Base-by-base conservation (phyloP, 2,329 filamentous ascomycete genomes). In the Neoarthrinium moseri region DNA sequence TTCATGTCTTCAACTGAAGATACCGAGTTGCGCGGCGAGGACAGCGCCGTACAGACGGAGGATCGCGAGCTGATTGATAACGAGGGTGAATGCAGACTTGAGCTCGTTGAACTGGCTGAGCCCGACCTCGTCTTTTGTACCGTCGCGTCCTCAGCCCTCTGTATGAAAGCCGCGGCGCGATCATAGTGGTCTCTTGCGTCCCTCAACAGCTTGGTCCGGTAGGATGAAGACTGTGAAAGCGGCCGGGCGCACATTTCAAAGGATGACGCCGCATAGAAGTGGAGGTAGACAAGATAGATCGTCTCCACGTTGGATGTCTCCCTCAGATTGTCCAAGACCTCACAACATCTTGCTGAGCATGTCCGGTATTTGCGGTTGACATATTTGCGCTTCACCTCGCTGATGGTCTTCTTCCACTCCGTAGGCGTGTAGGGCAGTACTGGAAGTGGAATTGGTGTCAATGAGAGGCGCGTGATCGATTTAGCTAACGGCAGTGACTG, bases 211-310 rank as follows among this genome's bases (percentile, higher is more conserved):
- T 61, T 70, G 26, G 64, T 63, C 35, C 77, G 74, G 50, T 74
- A 68, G 3, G 70, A 60, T 0, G 75, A 75, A 2, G 68, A 69
- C 10, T 68, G 62, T 13, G 70, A 69, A 6, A 80, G 63, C 27
- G 71, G 67, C 22, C 72, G 70, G 1, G 77, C 77, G 53, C 78
- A 77, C 66, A 76, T 74, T 55, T 83, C 80, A 33, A 80, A 69
- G 12, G 79, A 75, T n/a, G 70, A 74, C 17, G 80, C 80, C n/a
- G 78, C 79, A 50, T 82, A 83, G 58, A 83, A 82, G 58, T 80
- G 73, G 5, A 83, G 68, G 49, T 80, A 81, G 52, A 83, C 76
- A 26, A 81, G 66, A 55, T 82, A 75, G 6, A 76, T 65, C 2
- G 77, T 74, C 56, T 81, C 75, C 17, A 76, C 64, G 21, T 67